Conservation (phyloP, 345 rosid genomes). For the Eucalyptus tenuipes region DNA sequence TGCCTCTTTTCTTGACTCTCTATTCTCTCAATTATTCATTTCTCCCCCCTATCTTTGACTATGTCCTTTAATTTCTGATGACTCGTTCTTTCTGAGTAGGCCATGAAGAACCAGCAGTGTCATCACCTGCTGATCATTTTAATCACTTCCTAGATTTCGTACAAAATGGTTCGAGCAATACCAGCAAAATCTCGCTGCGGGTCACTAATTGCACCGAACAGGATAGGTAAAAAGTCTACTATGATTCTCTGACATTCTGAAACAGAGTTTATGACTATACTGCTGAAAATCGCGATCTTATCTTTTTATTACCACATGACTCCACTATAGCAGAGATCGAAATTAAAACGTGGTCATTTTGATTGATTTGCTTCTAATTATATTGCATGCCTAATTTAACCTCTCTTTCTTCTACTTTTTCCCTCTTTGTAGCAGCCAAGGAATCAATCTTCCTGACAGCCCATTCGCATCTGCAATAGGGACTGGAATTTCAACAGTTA, state of each 20-base stretch:
- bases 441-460: constrained; percentile 76
- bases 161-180: constrained; percentile 33
- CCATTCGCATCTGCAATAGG: constrained; percentile 53
- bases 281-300: not conserved
- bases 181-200: constrained; percentile 27
- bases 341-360: not conserved
- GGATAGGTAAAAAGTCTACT: constrained; percentile 33
- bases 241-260: not conserved
- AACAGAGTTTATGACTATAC: not conserved
- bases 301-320: not conserved
- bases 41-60: not conserved
- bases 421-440: constrained; percentile 23
- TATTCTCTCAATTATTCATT: not conserved
- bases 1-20: not conserved
- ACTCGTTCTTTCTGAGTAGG: not conserved
- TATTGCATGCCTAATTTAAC: not conserved
- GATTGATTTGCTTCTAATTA: not conserved
- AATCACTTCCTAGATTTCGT: constrained; percentile 48
- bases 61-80: not conserved
- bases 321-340: not conserved
- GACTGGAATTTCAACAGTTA: constrained; percentile 58
- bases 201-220: constrained; percentile 36
- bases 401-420: not conserved
- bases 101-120: constrained; percentile 31
- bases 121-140: constrained; percentile 27